Evolutionary conservation across 2,329 filamentous ascomycete species (phyloP), one percentile per base, ranked within the genome.

Genomic region (Bimuria novae-zelandiae): DNA sequence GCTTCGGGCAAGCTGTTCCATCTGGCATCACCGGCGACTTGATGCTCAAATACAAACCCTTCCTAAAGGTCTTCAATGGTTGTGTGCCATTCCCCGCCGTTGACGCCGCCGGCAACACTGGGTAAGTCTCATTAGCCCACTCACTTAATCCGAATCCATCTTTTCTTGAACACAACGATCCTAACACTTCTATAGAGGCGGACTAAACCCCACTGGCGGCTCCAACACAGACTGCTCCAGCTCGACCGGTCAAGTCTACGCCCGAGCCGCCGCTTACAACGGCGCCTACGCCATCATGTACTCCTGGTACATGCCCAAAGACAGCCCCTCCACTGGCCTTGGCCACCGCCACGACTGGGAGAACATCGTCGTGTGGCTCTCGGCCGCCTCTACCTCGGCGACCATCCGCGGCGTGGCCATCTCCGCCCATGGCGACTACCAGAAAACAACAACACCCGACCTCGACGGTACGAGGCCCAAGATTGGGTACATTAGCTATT

Each of bases 71-170:
- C 4, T 76, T 77, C 16, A 82, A 82, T 60, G 84, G 84, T 40
- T 87, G 84, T 56, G 84, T 86, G 7, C 83, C 84, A 0, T 87
- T 84, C 63, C 84, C 84, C 0, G 84, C 80, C 1, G 84, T 87
- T 1, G 81, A 87, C 56, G 76, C 77, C 0, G 68, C 73, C 0
- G 85, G 84, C 2, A 77, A 87, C 59, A 85, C 81, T 14, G 76
- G 78, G 84, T 85, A 67, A 54, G 75, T 60, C 8, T 27, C 10
- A 8, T 30, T 12, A n/a, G 8, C 32, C 21, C 12, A 14, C 23
- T 33, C 23, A 37, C 43, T 16, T 22, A 33, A 7, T 16, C n/a
- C 10, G n/a, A n/a, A n/a, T n/a, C n/a, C n/a, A n/a, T n/a, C n/a
- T n/a, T n/a, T n/a, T n/a, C n/a, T n/a, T n/a, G n/a, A n/a, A n/a